Evolutionary conservation across 345 rosid genomes (phyloP).

Genomic region (Moringa oleifera): DNA sequence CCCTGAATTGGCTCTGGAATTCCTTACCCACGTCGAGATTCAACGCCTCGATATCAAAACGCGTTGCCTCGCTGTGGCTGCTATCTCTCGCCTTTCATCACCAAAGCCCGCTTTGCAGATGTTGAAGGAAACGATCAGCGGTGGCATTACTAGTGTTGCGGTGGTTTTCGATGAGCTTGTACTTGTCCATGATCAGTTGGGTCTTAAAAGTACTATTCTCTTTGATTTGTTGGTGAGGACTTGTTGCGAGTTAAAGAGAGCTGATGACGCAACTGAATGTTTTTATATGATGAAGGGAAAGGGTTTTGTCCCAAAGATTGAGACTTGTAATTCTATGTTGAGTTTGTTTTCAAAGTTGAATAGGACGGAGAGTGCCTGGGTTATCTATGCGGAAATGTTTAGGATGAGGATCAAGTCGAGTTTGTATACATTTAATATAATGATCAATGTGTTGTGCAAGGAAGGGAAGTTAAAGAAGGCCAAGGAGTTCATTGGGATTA

Average conservation of each 20-base stretch:
- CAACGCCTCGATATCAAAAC: conserved; percentile 39
- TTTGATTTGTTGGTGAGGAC: conserved; percentile 59
- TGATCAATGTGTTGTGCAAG: conserved; percentile 85
- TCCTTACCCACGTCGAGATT: conserved; percentile 38
- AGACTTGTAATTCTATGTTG: conserved; percentile 66
- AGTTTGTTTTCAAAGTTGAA: conserved; percentile 57
- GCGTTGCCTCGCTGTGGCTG: conserved; percentile 56
- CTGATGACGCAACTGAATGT: conserved; percentile 56
- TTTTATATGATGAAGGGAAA: conserved; percentile 63
- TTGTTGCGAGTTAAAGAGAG: conserved; percentile 61
- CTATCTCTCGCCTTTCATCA: conserved; percentile 48
- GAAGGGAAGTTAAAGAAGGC: conserved; percentile 84
- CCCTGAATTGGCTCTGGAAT: conserved; percentile 55
- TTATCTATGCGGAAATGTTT: conserved; percentile 91
- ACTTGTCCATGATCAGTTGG: conserved; percentile 33
- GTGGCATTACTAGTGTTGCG: conserved; percentile 17
- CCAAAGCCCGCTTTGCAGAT: conserved; percentile 54
- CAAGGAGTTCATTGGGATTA: conserved; percentile 44
- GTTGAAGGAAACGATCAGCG: conserved; percentile 32
- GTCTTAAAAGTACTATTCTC: conserved; percentile 38
- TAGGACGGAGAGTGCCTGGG: conserved; percentile 60
- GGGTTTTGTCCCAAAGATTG: conserved; percentile 56
- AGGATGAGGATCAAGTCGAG: conserved; percentile 72
- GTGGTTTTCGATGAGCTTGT: conserved; percentile 51
- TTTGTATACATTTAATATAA: conserved; percentile 68